A percentile compares a stretch with the other conserved stretches of the same genome.
Conservation (phyloP, 2,329 filamentous ascomycete genomes). For the Alternaria brassicae region DNA sequence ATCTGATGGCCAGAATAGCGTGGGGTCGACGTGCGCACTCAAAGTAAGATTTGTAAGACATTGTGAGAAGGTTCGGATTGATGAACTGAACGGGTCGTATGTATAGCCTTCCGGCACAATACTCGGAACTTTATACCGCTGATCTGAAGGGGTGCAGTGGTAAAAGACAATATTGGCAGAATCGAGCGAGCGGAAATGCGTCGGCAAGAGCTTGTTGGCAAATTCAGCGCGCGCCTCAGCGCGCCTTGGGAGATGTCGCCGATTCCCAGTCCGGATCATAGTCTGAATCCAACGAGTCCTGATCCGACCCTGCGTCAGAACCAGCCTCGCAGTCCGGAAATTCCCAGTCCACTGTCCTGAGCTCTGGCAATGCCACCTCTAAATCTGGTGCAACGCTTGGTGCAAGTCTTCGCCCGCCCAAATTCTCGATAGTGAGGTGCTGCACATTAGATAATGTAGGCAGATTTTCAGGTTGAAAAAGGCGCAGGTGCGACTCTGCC, state of each 20-base stretch:
- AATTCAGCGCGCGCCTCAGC: conserved; percentile 4
- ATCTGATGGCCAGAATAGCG: conserved; percentile 24
- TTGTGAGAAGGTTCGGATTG: conserved; percentile 17
- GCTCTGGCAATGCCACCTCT: conserved; percentile 1
- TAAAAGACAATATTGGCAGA: conserved; percentile 8
- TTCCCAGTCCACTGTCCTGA: conserved; percentile 8
- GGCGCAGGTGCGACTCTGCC: conserved; percentile 1
- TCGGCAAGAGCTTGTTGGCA: conserved; percentile 1
- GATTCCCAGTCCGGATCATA: background rate
- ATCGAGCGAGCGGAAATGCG: background rate
- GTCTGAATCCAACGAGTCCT: conserved; percentile 7
- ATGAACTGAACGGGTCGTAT: conserved; percentile 20
- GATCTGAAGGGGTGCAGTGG: conserved; percentile 6
- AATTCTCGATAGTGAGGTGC: conserved; percentile 2
- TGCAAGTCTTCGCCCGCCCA: conserved; percentile 2
- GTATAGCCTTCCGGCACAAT: conserved; percentile 11
- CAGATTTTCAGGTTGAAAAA: conserved; percentile 1
- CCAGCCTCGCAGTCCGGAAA: conserved; percentile 7
- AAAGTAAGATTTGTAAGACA: conserved; percentile 18
- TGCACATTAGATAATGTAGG: conserved; percentile 11
- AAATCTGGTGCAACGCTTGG: conserved; percentile 9
- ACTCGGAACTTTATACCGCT: conserved; percentile 5
- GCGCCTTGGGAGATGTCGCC: conserved; percentile 6
- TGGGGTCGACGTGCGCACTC: conserved; percentile 14
- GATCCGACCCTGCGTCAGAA: conserved; percentile 5